Conservation (phyloP, 257 asterid species). For the Penstemon davidsonii region DNA sequence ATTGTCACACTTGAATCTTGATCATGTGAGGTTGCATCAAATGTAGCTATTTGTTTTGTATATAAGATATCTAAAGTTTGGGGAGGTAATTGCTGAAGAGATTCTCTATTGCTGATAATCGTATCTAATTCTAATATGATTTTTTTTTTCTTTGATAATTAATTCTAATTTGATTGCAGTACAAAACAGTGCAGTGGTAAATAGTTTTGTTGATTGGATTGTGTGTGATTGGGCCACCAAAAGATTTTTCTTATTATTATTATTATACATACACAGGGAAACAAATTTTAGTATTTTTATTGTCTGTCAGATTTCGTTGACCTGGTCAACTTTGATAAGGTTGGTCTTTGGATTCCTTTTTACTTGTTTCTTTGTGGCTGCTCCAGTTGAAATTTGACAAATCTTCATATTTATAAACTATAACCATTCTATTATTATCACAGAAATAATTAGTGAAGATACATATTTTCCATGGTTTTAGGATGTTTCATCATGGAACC, state of each 20-base stretch:
- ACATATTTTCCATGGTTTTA: no score
- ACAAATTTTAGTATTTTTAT: no score
- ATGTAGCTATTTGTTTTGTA: no score
- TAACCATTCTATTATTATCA: no score
- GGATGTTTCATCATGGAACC: no score
- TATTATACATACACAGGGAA: neutral
- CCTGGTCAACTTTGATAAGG: neutral
- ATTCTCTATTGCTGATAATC: no score
- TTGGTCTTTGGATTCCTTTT: neutral
- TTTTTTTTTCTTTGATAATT: neutral
- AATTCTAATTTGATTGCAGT: neutral
- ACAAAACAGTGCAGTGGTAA: neutral
- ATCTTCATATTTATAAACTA: neutral
- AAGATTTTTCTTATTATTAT: neutral
- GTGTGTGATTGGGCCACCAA: neutral
- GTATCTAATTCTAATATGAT: neutral
- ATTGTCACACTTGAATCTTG: neutral
- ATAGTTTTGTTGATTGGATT: neutral
- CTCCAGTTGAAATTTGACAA: neutral
- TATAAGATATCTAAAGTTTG: no score
- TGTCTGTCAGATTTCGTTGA: neutral
- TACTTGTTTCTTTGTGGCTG: neutral
- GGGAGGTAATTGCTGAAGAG: no score
- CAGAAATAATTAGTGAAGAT: no score
- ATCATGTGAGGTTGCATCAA: neutral